phyloP scores from a whole-genome alignment of 2,329 filamentous ascomycete species.

The Hypoxylon sp. region DNA sequence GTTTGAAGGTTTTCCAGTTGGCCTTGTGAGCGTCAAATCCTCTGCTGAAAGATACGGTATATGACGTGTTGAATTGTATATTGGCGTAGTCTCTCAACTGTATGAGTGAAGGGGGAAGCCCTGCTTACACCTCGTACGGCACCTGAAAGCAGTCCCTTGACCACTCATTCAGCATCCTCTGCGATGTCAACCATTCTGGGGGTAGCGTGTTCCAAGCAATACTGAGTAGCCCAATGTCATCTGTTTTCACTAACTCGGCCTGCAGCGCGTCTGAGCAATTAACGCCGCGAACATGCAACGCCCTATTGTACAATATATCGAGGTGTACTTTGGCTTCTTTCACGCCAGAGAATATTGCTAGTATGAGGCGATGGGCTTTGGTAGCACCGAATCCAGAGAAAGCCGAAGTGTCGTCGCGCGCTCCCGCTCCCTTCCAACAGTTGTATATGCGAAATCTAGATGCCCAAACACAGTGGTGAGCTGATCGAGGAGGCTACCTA shows the following conservation, averaged over 20 bases:
- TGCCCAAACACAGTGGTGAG: background rate
- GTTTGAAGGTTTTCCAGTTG: background rate
- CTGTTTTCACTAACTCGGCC: background rate
- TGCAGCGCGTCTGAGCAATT: background rate
- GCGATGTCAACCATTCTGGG: background rate
- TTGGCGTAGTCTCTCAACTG: too few relatives aligned
- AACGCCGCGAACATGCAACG: background rate
- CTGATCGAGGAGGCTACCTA: background rate
- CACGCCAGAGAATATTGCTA: background rate
- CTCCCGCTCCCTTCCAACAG: background rate
- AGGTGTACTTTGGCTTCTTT: background rate
- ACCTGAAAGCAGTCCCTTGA: too few relatives aligned
- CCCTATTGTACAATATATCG: background rate
- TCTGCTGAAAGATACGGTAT: too few relatives aligned
- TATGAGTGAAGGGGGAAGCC: too few relatives aligned
- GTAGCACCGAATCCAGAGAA: background rate
- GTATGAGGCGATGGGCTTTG: background rate
- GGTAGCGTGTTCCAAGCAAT: background rate
- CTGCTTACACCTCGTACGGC: too few relatives aligned
- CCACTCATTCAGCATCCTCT: too few relatives aligned
- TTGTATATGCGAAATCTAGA: background rate
- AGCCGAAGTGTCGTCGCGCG: background rate
- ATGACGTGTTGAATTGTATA: too few relatives aligned
- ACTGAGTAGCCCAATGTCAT: background rate
- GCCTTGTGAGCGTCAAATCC: background rate